phyloP scores from a whole-genome alignment of 352 stramenopile genomes.

The Thalassiosira oceanica region DNA sequence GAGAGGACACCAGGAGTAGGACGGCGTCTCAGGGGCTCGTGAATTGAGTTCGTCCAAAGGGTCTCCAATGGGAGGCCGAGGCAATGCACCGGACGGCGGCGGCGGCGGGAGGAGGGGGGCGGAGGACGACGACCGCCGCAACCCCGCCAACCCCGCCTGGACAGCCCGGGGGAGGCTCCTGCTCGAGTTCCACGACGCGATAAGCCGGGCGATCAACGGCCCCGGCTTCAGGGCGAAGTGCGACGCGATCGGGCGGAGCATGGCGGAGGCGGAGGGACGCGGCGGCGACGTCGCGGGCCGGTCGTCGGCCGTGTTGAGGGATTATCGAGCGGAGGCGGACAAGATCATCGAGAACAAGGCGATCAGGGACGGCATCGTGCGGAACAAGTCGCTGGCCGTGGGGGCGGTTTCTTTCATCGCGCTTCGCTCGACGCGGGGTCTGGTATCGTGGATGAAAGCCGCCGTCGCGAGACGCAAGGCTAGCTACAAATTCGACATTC shows the following conservation, averaged over 20 bases:
- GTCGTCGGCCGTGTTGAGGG: constrained; percentile 3
- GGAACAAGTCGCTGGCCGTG: constrained; percentile 21
- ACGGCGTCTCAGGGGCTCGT: too few relatives aligned
- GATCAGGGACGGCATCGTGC: constrained; percentile 20
- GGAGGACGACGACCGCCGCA: not conserved
- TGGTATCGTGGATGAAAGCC: too few relatives aligned
- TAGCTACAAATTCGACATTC: too few relatives aligned
- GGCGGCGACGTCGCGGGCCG: not conserved
- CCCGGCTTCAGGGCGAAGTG: constrained; percentile 43
- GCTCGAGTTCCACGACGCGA: constrained; percentile 37
- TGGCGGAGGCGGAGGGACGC: too few relatives aligned
- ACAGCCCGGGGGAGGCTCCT: constrained; percentile 33
- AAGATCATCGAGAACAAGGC: constrained; percentile 49
- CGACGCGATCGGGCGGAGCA: constrained; percentile 13
- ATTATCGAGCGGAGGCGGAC: constrained; percentile 38
- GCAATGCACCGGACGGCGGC: not conserved
- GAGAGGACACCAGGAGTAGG: too few relatives aligned
- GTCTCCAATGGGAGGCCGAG: not conserved
- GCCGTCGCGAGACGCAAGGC: too few relatives aligned
- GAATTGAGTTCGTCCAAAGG: too few relatives aligned
- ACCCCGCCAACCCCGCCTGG: constrained; percentile 26
- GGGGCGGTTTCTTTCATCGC: constrained; percentile 16
- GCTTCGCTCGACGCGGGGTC: not conserved
- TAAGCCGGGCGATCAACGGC: constrained; percentile 37
- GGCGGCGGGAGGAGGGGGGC: not conserved